Evolutionary conservation across 73 alveolate species (phyloP).

Genomic region (Paramecium tetraurelia): DNA sequence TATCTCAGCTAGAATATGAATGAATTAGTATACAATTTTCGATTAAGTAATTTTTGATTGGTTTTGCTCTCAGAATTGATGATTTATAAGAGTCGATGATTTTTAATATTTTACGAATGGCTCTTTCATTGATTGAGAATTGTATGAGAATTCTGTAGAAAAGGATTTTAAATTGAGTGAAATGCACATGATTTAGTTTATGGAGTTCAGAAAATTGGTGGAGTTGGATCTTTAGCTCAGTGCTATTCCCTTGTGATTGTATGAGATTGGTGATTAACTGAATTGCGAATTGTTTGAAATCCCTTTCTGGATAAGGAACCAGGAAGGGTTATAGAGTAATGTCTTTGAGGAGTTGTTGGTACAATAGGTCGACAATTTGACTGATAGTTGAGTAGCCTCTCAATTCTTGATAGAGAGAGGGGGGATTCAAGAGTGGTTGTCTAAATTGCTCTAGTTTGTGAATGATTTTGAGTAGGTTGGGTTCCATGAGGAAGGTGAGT

Average conservation of each 20-base stretch:
- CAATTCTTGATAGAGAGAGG: not conserved
- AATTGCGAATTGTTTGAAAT: not conserved
- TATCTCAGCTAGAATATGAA: not conserved
- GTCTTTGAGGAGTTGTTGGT: not conserved
- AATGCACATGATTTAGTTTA: constrained; percentile 19
- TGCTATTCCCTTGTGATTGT: not conserved
- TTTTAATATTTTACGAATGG: not conserved
- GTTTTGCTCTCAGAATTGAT: not conserved
- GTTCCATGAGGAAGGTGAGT: not conserved
- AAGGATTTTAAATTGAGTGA: not conserved
- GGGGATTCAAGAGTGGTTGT: not conserved
- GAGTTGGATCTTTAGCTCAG: not conserved
- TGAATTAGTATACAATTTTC: not conserved
- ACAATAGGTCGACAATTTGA: not conserved
- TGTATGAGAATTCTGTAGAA: not conserved
- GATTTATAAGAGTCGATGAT: not conserved
- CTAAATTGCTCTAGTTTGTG: not conserved
- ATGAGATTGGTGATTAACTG: not conserved
- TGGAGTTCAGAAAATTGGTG: not conserved
- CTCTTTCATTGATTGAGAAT: not conserved
- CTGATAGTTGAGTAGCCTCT: not conserved
- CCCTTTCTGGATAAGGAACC: not conserved
- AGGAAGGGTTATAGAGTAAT: not conserved
- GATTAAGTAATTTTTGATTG: not conserved
- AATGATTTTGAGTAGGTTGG: not conserved